phyloP scores from a whole-genome alignment of 1,284 basidiomycete genomes.

The Cutaneotrichosporon cavernicola region DNA sequence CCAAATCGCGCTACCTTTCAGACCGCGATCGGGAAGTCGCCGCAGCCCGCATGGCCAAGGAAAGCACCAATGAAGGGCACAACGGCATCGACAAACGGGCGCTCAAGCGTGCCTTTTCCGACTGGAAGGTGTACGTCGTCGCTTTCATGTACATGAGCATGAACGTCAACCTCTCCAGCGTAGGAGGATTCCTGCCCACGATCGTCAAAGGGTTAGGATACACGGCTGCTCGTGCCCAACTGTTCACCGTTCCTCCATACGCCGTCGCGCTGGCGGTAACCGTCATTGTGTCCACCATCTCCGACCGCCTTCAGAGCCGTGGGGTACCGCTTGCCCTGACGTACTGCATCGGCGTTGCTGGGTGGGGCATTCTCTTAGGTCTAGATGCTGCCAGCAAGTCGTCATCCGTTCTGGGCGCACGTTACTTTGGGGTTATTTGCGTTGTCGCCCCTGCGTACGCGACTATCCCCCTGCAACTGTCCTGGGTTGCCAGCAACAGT shows the following conservation, averaged over 20 bases:
- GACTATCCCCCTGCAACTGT: conserved; percentile 35
- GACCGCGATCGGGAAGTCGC: conserved; percentile 71
- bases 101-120: conserved; percentile 63
- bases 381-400: conserved; percentile 33
- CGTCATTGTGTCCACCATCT: conserved; percentile 18
- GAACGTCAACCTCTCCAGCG: conserved; percentile 52
- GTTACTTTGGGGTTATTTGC: conserved; percentile 51
- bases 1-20: conserved; percentile 66
- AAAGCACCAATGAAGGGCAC: conserved; percentile 56
- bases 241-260: conserved; percentile 47
- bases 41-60: conserved; percentile 69
- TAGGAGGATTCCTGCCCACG: conserved; percentile 77
- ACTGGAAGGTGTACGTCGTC: conserved; percentile 58
- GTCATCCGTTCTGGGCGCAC: conserved; percentile 33
- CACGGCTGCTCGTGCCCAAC: conserved; percentile 55
- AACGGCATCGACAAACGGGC: conserved; percentile 52
- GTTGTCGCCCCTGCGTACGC: conserved; percentile 49
- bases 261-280: conserved; percentile 26
- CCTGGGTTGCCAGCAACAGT: conserved; percentile 5
- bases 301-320: conserved; percentile 14
- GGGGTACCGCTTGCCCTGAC: conserved; percentile 41
- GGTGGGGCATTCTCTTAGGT: conserved; percentile 48
- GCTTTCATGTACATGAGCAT: conserved; percentile 47
- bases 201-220: conserved; percentile 64
- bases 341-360: conserved; percentile 50